Conservation (phyloP, 345 rosid species). For the Eutrema japonicum region DNA sequence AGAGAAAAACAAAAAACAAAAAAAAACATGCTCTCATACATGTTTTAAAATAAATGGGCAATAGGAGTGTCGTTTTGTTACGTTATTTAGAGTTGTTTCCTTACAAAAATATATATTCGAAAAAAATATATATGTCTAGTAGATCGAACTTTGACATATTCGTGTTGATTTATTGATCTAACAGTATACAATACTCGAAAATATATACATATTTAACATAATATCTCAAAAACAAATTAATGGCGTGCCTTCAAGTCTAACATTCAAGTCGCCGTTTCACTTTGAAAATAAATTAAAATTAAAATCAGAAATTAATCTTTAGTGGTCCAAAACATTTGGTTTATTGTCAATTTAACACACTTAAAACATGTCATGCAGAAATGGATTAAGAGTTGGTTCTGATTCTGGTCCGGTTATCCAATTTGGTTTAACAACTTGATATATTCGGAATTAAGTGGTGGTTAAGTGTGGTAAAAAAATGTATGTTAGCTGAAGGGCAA, state of each 20-base stretch:
- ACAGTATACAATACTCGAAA: not conserved
- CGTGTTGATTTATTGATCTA: not conserved
- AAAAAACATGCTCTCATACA: no score
- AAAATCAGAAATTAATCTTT: not conserved
- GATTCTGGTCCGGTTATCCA: not conserved
- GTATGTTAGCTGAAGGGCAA: not conserved
- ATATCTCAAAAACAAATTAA: not conserved
- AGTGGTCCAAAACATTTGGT: slow-evolving; percentile 16
- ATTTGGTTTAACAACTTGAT: slow-evolving; percentile 10
- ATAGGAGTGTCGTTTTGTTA: no score
- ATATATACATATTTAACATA: not conserved
- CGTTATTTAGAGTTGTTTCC: not conserved
- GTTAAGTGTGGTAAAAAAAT: not conserved
- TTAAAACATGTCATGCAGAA: not conserved
- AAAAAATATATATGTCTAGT: not conserved
- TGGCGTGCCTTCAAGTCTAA: slow-evolving; percentile 21
- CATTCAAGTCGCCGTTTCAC: slow-evolving; percentile 13
- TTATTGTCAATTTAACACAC: slow-evolving; percentile 6
- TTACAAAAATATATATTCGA: not conserved
- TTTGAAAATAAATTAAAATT: not conserved
- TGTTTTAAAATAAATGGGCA: no score
- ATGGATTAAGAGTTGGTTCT: not conserved
- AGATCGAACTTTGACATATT: not conserved
- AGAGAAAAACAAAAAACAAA: no score
- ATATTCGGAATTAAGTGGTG: not conserved